Evolutionary conservation across 192 early-diverging fungal genomes (phyloP), one percentile per base, ranked within the genome.

Genomic region (Linnemannia zychae): DNA sequence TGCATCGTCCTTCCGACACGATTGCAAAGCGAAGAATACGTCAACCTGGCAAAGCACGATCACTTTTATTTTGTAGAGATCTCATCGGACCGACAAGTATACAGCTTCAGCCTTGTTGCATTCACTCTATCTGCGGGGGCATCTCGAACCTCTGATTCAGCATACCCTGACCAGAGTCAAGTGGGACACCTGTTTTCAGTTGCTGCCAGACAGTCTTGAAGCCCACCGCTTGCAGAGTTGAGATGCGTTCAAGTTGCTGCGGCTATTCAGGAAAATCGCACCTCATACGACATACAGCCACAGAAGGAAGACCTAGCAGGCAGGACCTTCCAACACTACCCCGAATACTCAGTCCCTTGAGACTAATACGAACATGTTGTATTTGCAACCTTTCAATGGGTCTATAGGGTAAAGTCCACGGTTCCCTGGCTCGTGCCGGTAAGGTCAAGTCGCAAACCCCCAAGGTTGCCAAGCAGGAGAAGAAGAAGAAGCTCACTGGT

Each of bases 371-470:
- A 63, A 63, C 57, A 11, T 7, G 2, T 50, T 50, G 49, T 57
- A n/a, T 93, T 88, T 86, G 91, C 94, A 87, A 89, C 71, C 49
- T 2, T 47, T 48, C 46, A 7, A 49, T 71, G 37, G 46, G 40
- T 71, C 67, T 36, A 82, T 90, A 98, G 98, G 98, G 97, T 95
- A 99, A 99, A 95, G 98, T 99, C 89, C 98, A 99, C 95, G 98
- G 98, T 93, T 98, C 97, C 84, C 94, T 99, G 89, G 96, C 98
- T 92, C 98, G 98, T 99, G 98, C 98, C 93, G 98, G 98, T 95
- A 99, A 99, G 92, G 98, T 99, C 90, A 99, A 99, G 97, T 95
- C 95, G 81, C 98, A 99, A 92, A 96, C 95, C 87, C 97, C 98
- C 87, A 98, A 98, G 93, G 98, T 99, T 81, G 97, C 97, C 86